Evolutionary conservation across 2,329 filamentous ascomycete species (phyloP).

Genomic region (Metarhizium sp.): DNA sequence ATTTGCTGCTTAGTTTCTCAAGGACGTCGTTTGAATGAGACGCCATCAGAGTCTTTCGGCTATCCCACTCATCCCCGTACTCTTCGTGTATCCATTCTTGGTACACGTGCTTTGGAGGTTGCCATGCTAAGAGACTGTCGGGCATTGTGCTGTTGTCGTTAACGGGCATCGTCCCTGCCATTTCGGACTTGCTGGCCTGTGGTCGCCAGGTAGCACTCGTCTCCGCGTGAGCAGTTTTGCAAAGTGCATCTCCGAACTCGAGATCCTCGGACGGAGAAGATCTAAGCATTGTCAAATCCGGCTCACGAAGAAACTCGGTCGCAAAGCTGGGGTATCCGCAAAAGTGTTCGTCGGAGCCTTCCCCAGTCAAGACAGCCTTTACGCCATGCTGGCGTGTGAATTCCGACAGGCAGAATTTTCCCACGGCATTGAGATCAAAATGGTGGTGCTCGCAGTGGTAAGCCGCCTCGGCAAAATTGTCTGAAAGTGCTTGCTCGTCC

Average conservation of each 20-base stretch:
- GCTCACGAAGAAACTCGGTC: conserved; percentile 37
- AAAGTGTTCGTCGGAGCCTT: conserved; percentile 46
- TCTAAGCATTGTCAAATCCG: conserved; percentile 28
- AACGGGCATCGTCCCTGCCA: no score
- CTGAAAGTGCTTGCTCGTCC: conserved; percentile 19
- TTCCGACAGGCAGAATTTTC: conserved; percentile 39
- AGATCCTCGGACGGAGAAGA: conserved; percentile 9
- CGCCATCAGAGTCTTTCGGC: no score
- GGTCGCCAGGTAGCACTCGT: no score
- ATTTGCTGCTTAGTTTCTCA: neutral
- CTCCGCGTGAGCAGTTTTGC: no score
- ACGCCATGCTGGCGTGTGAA: conserved; percentile 34
- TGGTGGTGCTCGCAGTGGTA: conserved; percentile 23
- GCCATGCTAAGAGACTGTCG: no score
- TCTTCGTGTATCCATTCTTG: no score
- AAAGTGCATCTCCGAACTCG: neutral
- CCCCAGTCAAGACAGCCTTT: conserved; percentile 44
- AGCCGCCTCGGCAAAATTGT: conserved; percentile 18
- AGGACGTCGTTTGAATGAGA: no score
- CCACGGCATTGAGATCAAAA: conserved; percentile 41
- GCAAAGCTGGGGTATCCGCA: conserved; percentile 39
- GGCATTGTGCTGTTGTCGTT: no score
- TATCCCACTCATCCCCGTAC: no score
- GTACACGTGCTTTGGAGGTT: no score
- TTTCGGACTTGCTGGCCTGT: no score